Base-by-base conservation (phyloP, 352 stramenopile species). In the Pythium brachiatum region DNA sequence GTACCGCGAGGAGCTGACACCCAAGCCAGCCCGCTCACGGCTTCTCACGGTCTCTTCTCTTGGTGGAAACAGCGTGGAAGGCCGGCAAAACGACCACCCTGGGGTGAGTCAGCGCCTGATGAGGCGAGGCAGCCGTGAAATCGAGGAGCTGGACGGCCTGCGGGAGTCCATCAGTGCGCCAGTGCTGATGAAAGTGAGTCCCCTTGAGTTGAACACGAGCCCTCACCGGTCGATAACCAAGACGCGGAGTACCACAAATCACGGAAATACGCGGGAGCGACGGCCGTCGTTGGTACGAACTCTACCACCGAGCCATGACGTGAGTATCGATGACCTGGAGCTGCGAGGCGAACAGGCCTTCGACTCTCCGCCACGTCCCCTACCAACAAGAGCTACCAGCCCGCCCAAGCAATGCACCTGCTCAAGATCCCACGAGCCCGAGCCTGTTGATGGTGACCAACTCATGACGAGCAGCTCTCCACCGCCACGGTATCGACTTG, bases 341-440 rank as follows among this genome's bases (percentile, higher is more conserved):
- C 39, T 69, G 21, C 41, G 48, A 7, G 62, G 62, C 8, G 62
- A 70, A 20, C 7, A 48, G 1, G 41, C 39, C 1, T 23, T 62
- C 21, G 41, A 61, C 16, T 68, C 61, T 5, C 62, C 55, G 15
- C 20, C 29, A 26, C 34, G 50, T 4, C 58, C 53, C 2, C 36
- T 25, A 3, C 3, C 23, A 12, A 16, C 29, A 6, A 43, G 7
- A 16, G 26, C 26, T 3, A 20, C 38, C 8, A 60, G 47, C 31
- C 62, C 53, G 2, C 7, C n/a, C 4, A 58, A 59, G 21, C 38
- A 31, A 8, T 69, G 62, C 20, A 56, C 55, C 16, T 69, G 62
- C 55, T 57, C 62, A 1, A 13, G 46, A 38, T 44, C n/a, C 7
- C 50, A 50, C 13, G 59, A 46, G 18, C 34, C 21, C 2, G 59